phyloP scores from a whole-genome alignment of 2,329 filamentous ascomycete genomes.

The Talaromyces islandicus region DNA sequence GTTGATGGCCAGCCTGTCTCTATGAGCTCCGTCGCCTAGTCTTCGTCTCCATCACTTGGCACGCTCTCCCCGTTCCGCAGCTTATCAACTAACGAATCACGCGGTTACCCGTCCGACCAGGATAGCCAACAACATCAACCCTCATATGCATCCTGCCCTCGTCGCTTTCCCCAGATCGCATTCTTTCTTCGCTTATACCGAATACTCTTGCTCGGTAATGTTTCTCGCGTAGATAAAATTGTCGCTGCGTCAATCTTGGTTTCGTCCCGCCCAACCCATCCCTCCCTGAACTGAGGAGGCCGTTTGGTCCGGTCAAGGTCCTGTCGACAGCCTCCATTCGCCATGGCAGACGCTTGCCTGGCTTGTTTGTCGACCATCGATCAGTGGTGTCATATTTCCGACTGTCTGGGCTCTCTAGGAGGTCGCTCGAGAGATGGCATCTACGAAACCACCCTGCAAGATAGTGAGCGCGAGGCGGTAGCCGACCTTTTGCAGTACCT shows the following conservation, averaged over 20 bases:
- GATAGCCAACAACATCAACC: not conserved
- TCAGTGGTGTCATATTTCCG: slow-evolving; percentile 40
- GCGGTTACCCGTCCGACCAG: not conserved
- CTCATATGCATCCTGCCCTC: slow-evolving; percentile 1
- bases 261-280: slow-evolving; percentile 1
- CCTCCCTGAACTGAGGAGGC: slow-evolving; percentile 15
- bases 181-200: slow-evolving; percentile 7
- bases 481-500: slow-evolving; percentile 92
- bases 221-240: slow-evolving; percentile 12
- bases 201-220: slow-evolving; percentile 10
- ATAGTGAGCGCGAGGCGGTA: slow-evolving; percentile 94
- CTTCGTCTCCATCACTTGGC: not conserved
- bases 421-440: slow-evolving; percentile 74
- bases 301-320: slow-evolving; percentile 21
- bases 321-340: slow-evolving; percentile 19
- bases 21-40: not conserved
- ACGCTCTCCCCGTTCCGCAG: not conserved
- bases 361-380: slow-evolving; percentile 37
- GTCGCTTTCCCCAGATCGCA: slow-evolving; percentile 6
- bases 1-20: not conserved
- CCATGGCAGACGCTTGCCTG: slow-evolving; percentile 36
- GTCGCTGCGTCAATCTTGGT: slow-evolving; percentile 1
- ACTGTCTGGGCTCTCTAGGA: slow-evolving; percentile 39
- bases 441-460: slow-evolving; percentile 82
- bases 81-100: not conserved